phyloP scores from a whole-genome alignment of 2,329 filamentous ascomycete species.

The Aphanoascus verrucosus region DNA sequence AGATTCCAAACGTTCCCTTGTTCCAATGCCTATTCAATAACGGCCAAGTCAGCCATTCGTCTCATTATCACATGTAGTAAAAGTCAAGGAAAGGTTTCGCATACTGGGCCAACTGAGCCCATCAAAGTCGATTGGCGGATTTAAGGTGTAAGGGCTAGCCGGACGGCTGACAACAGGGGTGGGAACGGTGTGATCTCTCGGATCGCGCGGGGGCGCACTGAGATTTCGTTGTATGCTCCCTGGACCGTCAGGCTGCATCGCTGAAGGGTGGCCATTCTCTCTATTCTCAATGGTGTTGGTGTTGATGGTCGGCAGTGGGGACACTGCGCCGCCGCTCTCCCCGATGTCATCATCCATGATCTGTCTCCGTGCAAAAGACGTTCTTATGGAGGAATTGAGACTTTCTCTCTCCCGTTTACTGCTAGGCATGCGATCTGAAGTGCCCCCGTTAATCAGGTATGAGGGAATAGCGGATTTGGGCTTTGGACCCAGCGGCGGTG shows the following conservation, averaged over 20 bases:
- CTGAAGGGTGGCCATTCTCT: neutral
- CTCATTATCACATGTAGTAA: neutral
- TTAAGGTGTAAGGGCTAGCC: conserved; percentile 40
- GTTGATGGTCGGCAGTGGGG: neutral
- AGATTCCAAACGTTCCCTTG: conserved; percentile 44
- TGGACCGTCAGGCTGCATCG: conserved; percentile 8
- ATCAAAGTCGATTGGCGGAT: conserved; percentile 43
- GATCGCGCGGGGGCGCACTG: conserved; percentile 43
- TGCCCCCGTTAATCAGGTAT: conserved; percentile 47
- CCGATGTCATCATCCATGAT: conserved; percentile 32
- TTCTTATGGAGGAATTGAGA: conserved; percentile 48
- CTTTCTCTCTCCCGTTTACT: conserved; percentile 47
- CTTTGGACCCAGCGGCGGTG: conserved; percentile 35
- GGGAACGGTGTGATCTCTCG: conserved; percentile 42
- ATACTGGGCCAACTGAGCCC: conserved; percentile 44
- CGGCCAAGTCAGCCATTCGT: neutral
- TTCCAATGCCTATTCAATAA: conserved; percentile 33
- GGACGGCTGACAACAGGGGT: conserved; percentile 42
- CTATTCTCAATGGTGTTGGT: neutral
- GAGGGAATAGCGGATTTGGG: conserved; percentile 46
- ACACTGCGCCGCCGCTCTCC: neutral
- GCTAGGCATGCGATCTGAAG: conserved; percentile 41
- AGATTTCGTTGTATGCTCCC: conserved; percentile 23
- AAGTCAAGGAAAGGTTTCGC: conserved; percentile 18
- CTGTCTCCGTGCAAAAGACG: conserved; percentile 43